Conservation (phyloP, 2,329 filamentous ascomycete genomes). For the Cercospora nicotianae region DNA sequence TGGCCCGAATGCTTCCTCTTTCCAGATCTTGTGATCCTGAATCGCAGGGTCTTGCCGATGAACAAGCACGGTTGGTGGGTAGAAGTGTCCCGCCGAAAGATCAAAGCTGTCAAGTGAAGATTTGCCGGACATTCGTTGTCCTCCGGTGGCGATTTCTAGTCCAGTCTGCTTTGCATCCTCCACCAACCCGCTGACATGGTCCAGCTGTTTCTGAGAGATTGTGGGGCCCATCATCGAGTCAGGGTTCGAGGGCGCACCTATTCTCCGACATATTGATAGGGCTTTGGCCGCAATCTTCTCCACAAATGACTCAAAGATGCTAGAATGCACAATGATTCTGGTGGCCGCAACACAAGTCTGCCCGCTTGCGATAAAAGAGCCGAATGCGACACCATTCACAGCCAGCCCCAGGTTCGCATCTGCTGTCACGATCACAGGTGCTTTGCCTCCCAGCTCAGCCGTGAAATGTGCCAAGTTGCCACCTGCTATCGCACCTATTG, state of each 20-base stretch:
- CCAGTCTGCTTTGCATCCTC: conserved; percentile 65
- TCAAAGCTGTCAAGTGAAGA: conserved; percentile 55
- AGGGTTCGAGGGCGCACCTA: conserved; percentile 69
- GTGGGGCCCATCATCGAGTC: conserved; percentile 65
- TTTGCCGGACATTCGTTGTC: conserved; percentile 47
- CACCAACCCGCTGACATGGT: conserved; percentile 63
- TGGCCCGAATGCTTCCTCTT: conserved; percentile 50
- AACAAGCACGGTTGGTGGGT: conserved; percentile 44
- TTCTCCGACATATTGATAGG: conserved; percentile 65
- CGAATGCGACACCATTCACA: conserved; percentile 63
- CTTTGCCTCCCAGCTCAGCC: conserved; percentile 60
- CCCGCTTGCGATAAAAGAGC: conserved; percentile 57
- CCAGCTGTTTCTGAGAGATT: conserved; percentile 61
- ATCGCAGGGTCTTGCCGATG: conserved; percentile 32
- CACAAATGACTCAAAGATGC: conserved; percentile 60
- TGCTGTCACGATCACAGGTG: conserved; percentile 59
- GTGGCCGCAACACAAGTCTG: conserved; percentile 60
- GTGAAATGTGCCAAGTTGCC: conserved; percentile 63
- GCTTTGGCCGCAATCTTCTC: conserved; percentile 59
- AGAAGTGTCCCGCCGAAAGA: conserved; percentile 54
- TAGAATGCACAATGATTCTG: conserved; percentile 53
- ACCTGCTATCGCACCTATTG: conserved; percentile 65
- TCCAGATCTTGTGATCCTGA: conserved; percentile 42
- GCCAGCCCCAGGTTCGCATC: conserved; percentile 38
- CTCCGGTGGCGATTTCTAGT: conserved; percentile 46